Base-by-base conservation (phyloP, 306 rosid species). In the Trifolium pratense region DNA sequence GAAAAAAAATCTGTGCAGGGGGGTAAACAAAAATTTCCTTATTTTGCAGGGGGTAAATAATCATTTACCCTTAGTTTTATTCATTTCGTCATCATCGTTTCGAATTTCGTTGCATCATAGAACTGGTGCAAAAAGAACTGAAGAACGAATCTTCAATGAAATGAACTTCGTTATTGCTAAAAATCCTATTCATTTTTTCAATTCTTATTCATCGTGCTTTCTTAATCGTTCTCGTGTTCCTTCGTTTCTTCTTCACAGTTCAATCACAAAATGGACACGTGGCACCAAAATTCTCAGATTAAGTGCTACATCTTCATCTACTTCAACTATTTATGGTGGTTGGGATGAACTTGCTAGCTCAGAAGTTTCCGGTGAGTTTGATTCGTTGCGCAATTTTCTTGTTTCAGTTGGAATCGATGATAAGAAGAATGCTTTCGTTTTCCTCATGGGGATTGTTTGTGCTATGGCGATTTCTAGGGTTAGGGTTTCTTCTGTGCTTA, bases 381-480 rank as follows among this genome's bases (percentile, higher is more conserved):
- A 87, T 70, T 69, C 78, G 69, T 63, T 91, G 62, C 91, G 88
- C 31, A 75, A 82, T 66, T 84, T 94, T 83, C 77, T 91, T 68
- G 74, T 79, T 65, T 89, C 91, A n/a, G 4, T 83, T 0, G 96
- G 97, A 75, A 40, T 88, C 49, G 83, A 88, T 79, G 96, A 94
- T 69, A 76, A 80, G 56, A 91, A 87, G 67, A 81, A 84, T 68
- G 69, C 86, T 9, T 88, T 89, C 26, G 84, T 80, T 15, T 94
- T 94, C 55, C 7, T 89, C 0, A 56, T 87, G 65, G 99, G 99
- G 43, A 67, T 91, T 13, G 81, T 86, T n/a, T 88, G 95, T 66
- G 96, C 99, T 18, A 59, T 91, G 77, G 92, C 95, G 40, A 86
- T 94, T 81, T 87, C 92, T 71, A 89, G 96, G 83, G 91, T 94